Evolutionary conservation across 2,329 filamentous ascomycete species (phyloP), one percentile per base, ranked within the genome.

Genomic region (Pseudonectria buxi): DNA sequence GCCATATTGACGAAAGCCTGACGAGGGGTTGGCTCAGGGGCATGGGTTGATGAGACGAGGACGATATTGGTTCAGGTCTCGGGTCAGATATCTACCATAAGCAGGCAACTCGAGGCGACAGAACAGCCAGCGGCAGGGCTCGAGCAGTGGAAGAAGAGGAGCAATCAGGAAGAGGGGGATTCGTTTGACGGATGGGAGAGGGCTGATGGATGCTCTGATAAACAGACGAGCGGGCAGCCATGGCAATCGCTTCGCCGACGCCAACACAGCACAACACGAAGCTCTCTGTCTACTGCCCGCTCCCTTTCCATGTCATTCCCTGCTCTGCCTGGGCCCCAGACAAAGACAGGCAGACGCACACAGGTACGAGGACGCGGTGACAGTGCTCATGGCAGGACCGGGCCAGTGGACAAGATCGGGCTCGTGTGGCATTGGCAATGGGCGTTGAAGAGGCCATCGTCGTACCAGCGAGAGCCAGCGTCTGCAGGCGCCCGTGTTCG

Each of bases 401-500:
- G 42, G 41, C 34, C 39, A 36, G 44, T 50, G 48, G 47, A 44
- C 38, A 40, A 50, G 42, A 46, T 43, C 44, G 44, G 40, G 49
- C 45, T 51, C 39, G 43, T 45, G 43, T 43, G 35, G 39, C 34
- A 35, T 40, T 36, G 39, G 31, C 30, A 37, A 33, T 40, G 36
- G 40, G 26, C 33, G 45, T 58, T 40, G 53, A 54, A 59, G 18
- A 22, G 5, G 18, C 5, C 18, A 22, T 22, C 9, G 18, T 22
- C 18, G 18, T 9, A 22, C 18, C 9, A 22, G 18, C 18, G 18
- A 22, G 18, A 9, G 18, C 18, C 54, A 29, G 40, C 42, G 15
- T 31, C 51, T 58, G 56, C 46, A 45, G 44, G 44, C 36, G 48
- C 52, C 61, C 58, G 49, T 45, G 45, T 55, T 50, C 52, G 48